A percentile compares a stretch with the other conserved stretches of the same genome.
These are phyloP conservation scores for Podospora pseudopauciseta DNA, from an alignment of 495 filamentous ascomycete species.

Conservation along the genomic window DNA sequence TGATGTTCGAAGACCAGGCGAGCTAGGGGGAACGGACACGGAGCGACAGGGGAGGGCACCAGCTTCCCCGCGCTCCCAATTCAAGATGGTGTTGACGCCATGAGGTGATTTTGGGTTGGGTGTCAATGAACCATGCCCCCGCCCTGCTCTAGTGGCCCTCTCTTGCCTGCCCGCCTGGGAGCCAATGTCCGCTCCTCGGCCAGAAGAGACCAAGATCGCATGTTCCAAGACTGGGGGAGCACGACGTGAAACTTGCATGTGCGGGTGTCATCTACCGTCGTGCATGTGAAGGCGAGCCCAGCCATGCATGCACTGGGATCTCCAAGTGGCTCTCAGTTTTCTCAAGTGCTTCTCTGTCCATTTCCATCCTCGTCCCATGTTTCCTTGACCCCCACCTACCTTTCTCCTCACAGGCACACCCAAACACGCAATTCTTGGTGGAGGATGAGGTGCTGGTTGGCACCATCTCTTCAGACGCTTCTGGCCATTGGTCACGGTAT, in stretches of 20 bases:
- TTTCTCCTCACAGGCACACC: background rate
- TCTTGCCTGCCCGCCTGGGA: background rate
- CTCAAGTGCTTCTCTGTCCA: no score
- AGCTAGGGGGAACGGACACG: background rate
- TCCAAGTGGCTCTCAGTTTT: no score
- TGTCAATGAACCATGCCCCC: conserved; percentile 5
- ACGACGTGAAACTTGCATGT: conserved; percentile 2
- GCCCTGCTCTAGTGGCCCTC: background rate
- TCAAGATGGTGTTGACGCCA: background rate
- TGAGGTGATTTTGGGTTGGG: conserved; percentile 15
- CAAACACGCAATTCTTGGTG: background rate
- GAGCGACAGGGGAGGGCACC: background rate
- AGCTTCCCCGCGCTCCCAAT: background rate
- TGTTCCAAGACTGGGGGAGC: background rate
- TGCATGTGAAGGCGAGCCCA: conserved; percentile 2
- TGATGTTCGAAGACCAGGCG: background rate
- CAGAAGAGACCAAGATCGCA: conserved; percentile 7
- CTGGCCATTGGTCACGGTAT: background rate
- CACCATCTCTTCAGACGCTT: background rate
- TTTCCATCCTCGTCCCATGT: background rate
- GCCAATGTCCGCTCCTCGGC: background rate
- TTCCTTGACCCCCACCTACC: background rate
- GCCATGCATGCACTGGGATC: background rate
- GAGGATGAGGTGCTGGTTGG: background rate
- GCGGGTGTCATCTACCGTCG: conserved; percentile 1